Percentiles rank a stretch among this genome's conserved stretches.
phyloP scores from a whole-genome alignment of 1,284 basidiomycete genomes.

The Rhodotorula sp. region DNA sequence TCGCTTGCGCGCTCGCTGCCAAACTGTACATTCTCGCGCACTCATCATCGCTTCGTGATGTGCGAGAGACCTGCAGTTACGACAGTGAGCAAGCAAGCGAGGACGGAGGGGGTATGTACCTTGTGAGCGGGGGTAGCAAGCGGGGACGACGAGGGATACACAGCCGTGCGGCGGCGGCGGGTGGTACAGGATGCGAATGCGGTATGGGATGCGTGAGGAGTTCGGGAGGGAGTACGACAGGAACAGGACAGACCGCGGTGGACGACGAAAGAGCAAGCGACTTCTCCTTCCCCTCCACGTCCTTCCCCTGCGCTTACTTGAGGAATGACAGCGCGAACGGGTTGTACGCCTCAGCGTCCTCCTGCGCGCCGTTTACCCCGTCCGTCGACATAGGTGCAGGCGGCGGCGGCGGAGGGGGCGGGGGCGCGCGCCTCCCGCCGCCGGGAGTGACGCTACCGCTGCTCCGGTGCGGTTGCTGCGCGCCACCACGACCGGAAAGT shows the following conservation, averaged over 20 bases:
- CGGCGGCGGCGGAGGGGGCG: constrained; percentile 13
- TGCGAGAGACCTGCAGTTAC: too few species aligned
- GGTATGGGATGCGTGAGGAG: too few species aligned
- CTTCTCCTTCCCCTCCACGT: background rate
- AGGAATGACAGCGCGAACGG: constrained; percentile 11
- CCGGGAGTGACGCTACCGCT: background rate
- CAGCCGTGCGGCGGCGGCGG: too few species aligned
- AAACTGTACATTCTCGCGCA: too few species aligned
- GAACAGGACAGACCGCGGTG: background rate
- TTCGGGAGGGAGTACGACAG: too few species aligned
- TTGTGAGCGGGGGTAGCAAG: too few species aligned
- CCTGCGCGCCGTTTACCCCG: background rate
- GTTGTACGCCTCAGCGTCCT: constrained; percentile 6
- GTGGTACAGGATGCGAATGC: background rate
- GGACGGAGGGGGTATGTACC: too few species aligned
- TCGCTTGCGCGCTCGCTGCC: too few species aligned
- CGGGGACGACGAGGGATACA: too few species aligned
- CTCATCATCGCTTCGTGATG: too few species aligned
- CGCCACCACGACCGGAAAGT: background rate
- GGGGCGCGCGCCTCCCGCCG: background rate
- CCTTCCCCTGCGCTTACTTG: background rate
- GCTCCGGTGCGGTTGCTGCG: background rate
- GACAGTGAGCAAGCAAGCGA: too few species aligned
- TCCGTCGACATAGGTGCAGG: background rate
- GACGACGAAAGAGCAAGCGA: background rate